Percentiles rank a stretch among this genome's conserved stretches.
Conservation (phyloP, 345 rosid species). For the Melaleuca quinquenervia region DNA sequence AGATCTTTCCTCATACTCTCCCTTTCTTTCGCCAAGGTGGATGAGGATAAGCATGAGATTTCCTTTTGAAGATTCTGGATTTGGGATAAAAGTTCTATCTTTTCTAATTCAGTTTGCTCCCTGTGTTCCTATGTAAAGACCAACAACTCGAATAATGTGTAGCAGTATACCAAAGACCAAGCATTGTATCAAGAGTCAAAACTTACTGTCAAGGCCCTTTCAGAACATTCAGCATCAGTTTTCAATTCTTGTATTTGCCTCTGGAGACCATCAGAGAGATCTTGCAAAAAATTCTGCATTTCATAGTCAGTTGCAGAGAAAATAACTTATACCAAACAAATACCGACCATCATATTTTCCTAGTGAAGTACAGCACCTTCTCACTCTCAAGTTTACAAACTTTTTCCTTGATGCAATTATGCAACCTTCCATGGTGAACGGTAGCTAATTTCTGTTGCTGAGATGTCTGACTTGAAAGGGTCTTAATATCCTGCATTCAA, state of each 20-base stretch:
- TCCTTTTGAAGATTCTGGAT: slow-evolving; percentile 71
- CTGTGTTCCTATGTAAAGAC: slow-evolving; percentile 35
- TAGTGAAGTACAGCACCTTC: slow-evolving; percentile 30
- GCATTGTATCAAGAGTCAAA: not conserved
- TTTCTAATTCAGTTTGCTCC: slow-evolving; percentile 46
- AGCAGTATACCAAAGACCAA: not conserved
- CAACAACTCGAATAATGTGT: not conserved
- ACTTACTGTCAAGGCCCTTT: slow-evolving; percentile 36
- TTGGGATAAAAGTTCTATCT: slow-evolving; percentile 35
- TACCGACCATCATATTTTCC: not conserved
- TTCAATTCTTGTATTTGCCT: slow-evolving; percentile 37
- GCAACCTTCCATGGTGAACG: slow-evolving; percentile 26
- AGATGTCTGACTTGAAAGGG: slow-evolving; percentile 25
- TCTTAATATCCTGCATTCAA: slow-evolving; percentile 53
- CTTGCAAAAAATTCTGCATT: slow-evolving; percentile 40
- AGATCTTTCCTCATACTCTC: slow-evolving; percentile 73
- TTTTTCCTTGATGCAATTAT: slow-evolving; percentile 29
- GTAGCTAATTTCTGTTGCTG: slow-evolving; percentile 34
- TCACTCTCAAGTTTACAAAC: slow-evolving; percentile 41
- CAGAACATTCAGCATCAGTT: slow-evolving; percentile 32
- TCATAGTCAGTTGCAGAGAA: not conserved
- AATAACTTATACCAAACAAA: not conserved
- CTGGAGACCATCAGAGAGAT: slow-evolving; percentile 35
- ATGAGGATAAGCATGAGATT: slow-evolving; percentile 40
- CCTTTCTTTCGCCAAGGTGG: slow-evolving; percentile 65